A percentile compares a stretch with the other conserved stretches of the same genome.
phyloP scores from a whole-genome alignment of 2,329 filamentous ascomycete species.

The Apiospora arundinis region DNA sequence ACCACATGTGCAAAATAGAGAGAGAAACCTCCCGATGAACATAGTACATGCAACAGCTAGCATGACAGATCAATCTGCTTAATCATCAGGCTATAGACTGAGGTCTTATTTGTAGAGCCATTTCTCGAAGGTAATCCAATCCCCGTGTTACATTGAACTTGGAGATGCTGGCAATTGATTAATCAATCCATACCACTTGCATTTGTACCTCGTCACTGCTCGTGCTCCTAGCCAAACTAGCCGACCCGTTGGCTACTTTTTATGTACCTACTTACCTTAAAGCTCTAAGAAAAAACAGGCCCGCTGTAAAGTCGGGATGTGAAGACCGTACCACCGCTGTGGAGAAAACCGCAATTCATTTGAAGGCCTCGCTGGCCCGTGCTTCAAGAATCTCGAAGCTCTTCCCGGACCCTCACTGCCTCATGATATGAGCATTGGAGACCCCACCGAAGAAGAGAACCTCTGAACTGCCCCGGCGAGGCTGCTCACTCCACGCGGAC shows the following conservation, averaged over 20 bases:
- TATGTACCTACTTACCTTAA: too few species aligned
- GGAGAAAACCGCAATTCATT: conserved; percentile 1
- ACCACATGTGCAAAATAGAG: too few species aligned
- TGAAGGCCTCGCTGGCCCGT: background rate
- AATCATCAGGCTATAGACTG: background rate
- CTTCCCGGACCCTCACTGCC: background rate
- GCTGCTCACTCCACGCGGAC: background rate
- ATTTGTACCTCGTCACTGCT: background rate
- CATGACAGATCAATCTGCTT: background rate
- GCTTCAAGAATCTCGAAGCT: conserved; percentile 16
- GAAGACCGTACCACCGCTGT: conserved; percentile 1
- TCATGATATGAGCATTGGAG: background rate
- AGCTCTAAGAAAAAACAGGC: background rate
- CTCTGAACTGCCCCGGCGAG: background rate
- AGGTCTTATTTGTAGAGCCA: background rate
- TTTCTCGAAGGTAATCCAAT: background rate
- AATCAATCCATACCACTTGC: background rate
- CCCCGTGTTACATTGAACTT: background rate
- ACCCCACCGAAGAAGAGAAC: background rate
- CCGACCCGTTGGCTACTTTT: background rate
- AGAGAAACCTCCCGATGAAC: too few species aligned
- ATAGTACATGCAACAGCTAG: background rate
- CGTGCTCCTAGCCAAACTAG: background rate
- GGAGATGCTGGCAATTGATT: background rate
- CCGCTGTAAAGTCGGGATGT: conserved; percentile 8